Conservation (phyloP, 495 filamentous ascomycete genomes). For the Podospora didyma region DNA sequence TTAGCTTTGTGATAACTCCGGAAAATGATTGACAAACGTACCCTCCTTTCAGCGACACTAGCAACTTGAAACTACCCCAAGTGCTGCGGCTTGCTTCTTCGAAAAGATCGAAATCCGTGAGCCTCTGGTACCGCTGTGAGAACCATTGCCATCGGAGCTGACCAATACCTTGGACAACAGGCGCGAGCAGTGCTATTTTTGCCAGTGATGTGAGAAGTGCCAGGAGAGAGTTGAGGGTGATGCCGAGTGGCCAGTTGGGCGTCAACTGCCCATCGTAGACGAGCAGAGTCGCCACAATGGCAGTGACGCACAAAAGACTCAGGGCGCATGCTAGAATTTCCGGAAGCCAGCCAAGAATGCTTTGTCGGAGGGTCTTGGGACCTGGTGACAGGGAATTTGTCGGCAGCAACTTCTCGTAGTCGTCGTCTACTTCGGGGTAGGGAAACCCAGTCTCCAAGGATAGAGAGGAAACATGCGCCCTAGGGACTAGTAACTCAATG, state of each 20-base stretch:
- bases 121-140: slow-evolving; percentile 20
- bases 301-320: background rate
- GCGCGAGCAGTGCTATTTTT: slow-evolving; percentile 35
- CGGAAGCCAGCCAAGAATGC: too few relatives aligned
- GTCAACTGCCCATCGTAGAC: slow-evolving; percentile 34
- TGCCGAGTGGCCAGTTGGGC: slow-evolving; percentile 38
- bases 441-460: too few relatives aligned
- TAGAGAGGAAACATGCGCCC: too few relatives aligned
- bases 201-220: slow-evolving; percentile 40
- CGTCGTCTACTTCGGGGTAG: too few relatives aligned
- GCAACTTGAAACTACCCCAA: slow-evolving; percentile 31
- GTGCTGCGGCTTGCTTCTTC: slow-evolving; percentile 42
- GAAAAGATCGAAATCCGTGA: slow-evolving; percentile 38
- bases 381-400: too few relatives aligned
- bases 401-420: too few relatives aligned
- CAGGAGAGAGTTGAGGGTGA: slow-evolving; percentile 44
- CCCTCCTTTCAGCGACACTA: slow-evolving; percentile 12
- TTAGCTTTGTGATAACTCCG: too few relatives aligned
- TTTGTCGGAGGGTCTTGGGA: too few relatives aligned
- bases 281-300: slow-evolving; percentile 33
- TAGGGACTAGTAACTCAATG: too few relatives aligned
- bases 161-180: slow-evolving; percentile 33
- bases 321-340: too few relatives aligned
- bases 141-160: slow-evolving; percentile 50
- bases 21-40: too few relatives aligned